phyloP scores from a whole-genome alignment of 352 stramenopile species.

The Pythium dissimile region DNA sequence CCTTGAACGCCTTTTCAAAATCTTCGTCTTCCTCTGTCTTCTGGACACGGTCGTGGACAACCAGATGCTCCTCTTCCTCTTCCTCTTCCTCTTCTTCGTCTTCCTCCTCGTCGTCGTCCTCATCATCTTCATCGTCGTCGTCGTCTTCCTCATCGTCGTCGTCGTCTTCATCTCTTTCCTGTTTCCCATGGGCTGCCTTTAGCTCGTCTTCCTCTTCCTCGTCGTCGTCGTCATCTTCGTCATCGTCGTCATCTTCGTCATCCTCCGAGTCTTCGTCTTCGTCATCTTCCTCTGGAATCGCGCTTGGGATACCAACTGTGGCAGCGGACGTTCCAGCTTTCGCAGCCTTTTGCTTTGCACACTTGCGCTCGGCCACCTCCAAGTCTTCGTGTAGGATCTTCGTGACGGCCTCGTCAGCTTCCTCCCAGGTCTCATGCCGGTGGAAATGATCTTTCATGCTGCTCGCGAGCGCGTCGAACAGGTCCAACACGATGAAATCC shows the following conservation, averaged over 20 bases:
- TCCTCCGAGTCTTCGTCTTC: conserved; percentile 59
- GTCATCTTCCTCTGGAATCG: conserved; percentile 32
- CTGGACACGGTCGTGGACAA: conserved; percentile 80
- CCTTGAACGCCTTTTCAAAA: conserved; percentile 87
- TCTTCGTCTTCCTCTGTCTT: conserved; percentile 82
- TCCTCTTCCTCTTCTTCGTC: conserved; percentile 61
- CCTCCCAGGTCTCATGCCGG: conserved; percentile 73
- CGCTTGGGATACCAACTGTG: conserved; percentile 25
- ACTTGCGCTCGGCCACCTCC: conserved; percentile 57
- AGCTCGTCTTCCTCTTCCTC: conserved; percentile 64
- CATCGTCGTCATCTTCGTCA: conserved; percentile 68
- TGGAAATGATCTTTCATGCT: conserved; percentile 68
- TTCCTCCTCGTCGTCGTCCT: conserved; percentile 66
- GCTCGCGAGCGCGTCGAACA: conserved; percentile 59
- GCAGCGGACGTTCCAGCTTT: conserved; percentile 19
- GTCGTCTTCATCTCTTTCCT: conserved; percentile 54
- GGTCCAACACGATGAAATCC: conserved; percentile 87
- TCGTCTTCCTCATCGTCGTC: conserved; percentile 70
- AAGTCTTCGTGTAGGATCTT: conserved; percentile 60
- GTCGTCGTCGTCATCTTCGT: conserved; percentile 72
- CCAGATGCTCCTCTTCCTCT: conserved; percentile 85
- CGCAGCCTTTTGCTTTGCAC: conserved; percentile 55
- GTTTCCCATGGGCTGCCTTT: conserved; percentile 43
- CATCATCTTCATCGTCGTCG: conserved; percentile 55
- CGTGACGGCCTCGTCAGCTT: conserved; percentile 56